Evolutionary conservation across 2,329 filamentous ascomycete genomes (phyloP), one percentile per base, ranked within the genome.

Genomic region (Arthrobotrys sphaeroides): DNA sequence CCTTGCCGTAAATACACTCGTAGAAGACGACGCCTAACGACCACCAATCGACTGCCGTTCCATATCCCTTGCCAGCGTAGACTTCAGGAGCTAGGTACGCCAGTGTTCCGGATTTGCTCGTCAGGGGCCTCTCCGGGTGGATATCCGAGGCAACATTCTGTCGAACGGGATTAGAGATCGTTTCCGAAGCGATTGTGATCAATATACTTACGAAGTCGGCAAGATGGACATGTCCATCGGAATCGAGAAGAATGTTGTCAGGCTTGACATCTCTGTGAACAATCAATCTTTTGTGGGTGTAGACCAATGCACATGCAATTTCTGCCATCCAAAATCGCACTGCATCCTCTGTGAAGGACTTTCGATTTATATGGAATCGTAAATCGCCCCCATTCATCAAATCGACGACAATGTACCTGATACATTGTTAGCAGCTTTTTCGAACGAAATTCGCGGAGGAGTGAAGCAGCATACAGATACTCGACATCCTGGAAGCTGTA

Each of bases 401-500:
- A 84, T 99, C 95, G 77, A 99, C 93, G 62, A 99, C 94, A 66
- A 99, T 89, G 83, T 99, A 92, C 81, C 89, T 91, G 81, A 45
- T 12, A 18, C 61, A 47, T 38, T 5, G 33, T 79, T 82, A 78
- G 83, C 80, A 69, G 26, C 28, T 31, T 68, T 38, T 53, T 28
- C 16, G 9, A 18, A 24, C 3, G 3, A n/a, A 20, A 24, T 5
- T 5, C 28, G 13, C 5, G 18, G 51, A 55, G 38, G 3, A 18
- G 33, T n/a, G 7, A 7, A 4, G 12, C 40, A 16, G 13, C 91
- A 81, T 86, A 97, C 93, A 99, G 91, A 84, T 99, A 99, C 83
- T 99, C 95, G 80, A 98, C 93, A 83, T 99, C 95, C 84, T 99
- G 95, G 82, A 99, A 99, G 84, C 94, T 97, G 85, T 98, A 99